Evolutionary conservation across 1,284 basidiomycete species (phyloP), one percentile per base, ranked within the genome.

Genomic region (Heterobasidion annosum): DNA sequence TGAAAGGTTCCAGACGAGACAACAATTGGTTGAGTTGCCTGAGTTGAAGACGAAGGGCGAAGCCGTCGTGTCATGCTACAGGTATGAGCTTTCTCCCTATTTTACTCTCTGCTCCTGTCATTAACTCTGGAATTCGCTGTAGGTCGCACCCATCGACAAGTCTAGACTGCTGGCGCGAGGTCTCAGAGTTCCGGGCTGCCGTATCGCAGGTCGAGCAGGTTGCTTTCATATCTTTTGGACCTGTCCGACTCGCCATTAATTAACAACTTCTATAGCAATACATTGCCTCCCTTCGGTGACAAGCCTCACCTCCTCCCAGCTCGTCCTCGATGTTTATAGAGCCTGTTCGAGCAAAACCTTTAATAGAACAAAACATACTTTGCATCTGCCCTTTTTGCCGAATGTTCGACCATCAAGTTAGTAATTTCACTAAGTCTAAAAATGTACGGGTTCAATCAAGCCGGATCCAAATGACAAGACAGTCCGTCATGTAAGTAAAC

Each of bases 131-230:
- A 50, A 37, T 16, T n/a, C 44, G 18, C 34, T 52, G 16, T 53
- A 92, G 90, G 64, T 71, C 73, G 57, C 78, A 91, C 63, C 66
- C 73, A 5, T 69, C 70, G 0, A 79, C 75, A 5, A 74, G 89
- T 19, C 68, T 93, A 45, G 80, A 92, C 60, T 93, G 91, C 68
- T 90, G 84, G 85, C 75, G 73, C 57, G 80, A 91, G 63, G 88
- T 91, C 4, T 68, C 71, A n/a, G 75, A 74, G 18, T 93, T 93
- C 73, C 91, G 85, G 64, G 64, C 72, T 34, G 79, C 85, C 1
- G 86, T 93, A 15, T 75, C 77, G 10, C 69, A 75, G 52, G 73
- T 88, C 62, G 91, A 93, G 67, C 73, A 77, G 67, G 81, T 80
- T 56, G 59, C 46, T 19, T 13, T 16, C 35, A 10, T 8, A 4